Conservation (phyloP, 169 alveolate genomes). For the Eimeria praecox region DNA sequence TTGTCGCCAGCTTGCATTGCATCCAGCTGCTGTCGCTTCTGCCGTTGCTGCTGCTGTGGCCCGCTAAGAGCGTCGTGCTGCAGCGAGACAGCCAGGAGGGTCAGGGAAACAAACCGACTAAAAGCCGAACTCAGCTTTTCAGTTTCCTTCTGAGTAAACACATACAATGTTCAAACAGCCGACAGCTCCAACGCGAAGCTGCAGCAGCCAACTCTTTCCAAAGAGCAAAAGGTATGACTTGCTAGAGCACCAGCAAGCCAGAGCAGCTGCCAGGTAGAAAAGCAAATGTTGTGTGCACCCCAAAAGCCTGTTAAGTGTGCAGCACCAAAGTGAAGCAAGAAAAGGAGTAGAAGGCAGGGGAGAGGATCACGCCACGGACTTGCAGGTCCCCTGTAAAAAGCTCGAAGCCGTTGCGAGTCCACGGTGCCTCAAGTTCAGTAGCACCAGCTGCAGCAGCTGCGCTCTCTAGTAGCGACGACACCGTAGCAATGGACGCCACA, state of each 20-base stretch:
- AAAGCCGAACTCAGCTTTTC: background rate
- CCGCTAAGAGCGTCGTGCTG: slow-evolving; percentile 57
- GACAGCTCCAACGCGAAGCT: background rate
- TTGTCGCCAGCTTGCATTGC: background rate
- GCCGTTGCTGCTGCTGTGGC: slow-evolving; percentile 58
- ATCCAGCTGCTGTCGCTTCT: slow-evolving; percentile 45
- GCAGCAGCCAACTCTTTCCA: background rate
- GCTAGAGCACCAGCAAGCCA: background rate
- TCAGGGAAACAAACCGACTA: slow-evolving; percentile 11
- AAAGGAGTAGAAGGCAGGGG: background rate
- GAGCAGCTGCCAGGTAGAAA: background rate
- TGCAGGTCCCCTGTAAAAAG: background rate
- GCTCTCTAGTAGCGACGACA: background rate
- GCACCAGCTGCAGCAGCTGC: slow-evolving; percentile 32
- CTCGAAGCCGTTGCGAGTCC: background rate
- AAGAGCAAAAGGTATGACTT: background rate
- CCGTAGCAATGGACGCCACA: slow-evolving; percentile 20
- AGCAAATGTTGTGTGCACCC: background rate
- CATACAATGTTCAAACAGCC: background rate
- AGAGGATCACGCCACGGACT: background rate
- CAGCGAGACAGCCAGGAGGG: slow-evolving; percentile 54
- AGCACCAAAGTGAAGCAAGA: background rate
- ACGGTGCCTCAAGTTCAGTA: background rate
- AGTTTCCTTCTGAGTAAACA: background rate
- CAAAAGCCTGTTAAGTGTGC: too few relatives aligned